Evolutionary conservation across 768 basidiomycete species (phyloP).

Genomic region (Tylopilus sp.): DNA sequence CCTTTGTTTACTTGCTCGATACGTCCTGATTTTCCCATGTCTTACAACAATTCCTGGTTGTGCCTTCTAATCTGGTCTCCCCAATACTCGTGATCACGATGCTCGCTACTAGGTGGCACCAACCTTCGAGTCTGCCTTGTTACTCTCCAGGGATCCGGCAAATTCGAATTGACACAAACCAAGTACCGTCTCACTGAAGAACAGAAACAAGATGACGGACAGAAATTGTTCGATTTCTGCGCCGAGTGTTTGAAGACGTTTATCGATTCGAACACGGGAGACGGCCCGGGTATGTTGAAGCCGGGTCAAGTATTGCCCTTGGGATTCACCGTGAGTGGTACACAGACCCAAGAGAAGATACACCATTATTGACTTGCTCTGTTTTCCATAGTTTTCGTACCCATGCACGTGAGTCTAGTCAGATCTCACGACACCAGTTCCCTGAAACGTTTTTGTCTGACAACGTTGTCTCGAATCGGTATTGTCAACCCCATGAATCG

Average conservation of each 20-base stretch:
- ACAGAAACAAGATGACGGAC: slow-evolving; percentile 97
- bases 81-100: neutral
- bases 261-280: slow-evolving; percentile 65
- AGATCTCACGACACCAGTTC: neutral
- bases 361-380: neutral
- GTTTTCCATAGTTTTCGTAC: slow-evolving; percentile 77
- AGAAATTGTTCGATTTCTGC: slow-evolving; percentile 95
- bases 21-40: neutral
- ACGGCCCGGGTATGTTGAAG: slow-evolving; percentile 46
- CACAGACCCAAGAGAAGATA: neutral
- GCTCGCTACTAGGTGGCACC: slow-evolving; percentile 66
- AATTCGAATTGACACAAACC: slow-evolving; percentile 96
- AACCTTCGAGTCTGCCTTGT: slow-evolving; percentile 99
- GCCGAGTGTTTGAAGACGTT: slow-evolving; percentile 91
- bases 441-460: neutral
- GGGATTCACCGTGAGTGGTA: slow-evolving; percentile 86
- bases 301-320: slow-evolving; percentile 67
- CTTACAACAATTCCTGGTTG: neutral
- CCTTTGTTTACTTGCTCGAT: neutral
- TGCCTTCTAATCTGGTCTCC: neutral
- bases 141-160: slow-evolving; percentile 84
- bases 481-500: neutral
- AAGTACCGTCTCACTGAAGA: slow-evolving; percentile 97
- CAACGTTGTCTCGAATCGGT: neutral
- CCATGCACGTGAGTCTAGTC: slow-evolving; percentile 72